Conservation (phyloP, 805 yeast genomes). For the Lachancea mirantina region DNA sequence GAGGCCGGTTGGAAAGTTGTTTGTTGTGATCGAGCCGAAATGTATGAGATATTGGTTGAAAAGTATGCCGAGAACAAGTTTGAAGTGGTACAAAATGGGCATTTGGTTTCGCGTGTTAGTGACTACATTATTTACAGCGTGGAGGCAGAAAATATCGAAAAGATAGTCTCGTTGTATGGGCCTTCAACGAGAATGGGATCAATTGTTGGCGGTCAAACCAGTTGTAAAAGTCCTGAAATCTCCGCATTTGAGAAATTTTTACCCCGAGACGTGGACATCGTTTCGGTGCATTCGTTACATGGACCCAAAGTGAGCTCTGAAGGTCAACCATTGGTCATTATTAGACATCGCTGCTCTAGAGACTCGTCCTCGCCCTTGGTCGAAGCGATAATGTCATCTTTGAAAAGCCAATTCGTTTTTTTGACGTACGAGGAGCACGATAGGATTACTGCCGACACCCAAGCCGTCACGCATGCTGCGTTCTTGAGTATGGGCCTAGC, state of each 20-base stretch:
- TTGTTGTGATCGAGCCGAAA: conserved; percentile 78
- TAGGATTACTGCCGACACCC: conserved; percentile 94
- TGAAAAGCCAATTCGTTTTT: conserved; percentile 69
- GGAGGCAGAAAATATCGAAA: conserved; percentile 78
- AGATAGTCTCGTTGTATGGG: conserved; percentile 70
- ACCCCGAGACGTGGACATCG: conserved; percentile 75
- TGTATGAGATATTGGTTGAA: conserved; percentile 39
- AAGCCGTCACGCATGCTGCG: conserved; percentile 97
- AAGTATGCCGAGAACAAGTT: conserved; percentile 41
- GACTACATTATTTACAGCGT: conserved; percentile 88
- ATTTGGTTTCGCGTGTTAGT: conserved; percentile 67
- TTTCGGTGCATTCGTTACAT: conserved; percentile 86
- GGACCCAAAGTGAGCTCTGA: conserved; percentile 86
- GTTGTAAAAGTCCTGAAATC: conserved; percentile 89
- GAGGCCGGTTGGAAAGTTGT: conserved; percentile 84
- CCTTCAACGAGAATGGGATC: conserved; percentile 84
- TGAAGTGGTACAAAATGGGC: conserved; percentile 68
- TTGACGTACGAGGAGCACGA: conserved; percentile 87
- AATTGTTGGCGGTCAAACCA: conserved; percentile 96
- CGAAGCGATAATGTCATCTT: conserved; percentile 56
- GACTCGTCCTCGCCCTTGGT: conserved; percentile 54
- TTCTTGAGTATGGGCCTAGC: conserved; percentile 95
- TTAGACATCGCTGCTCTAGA: conserved; percentile 58
- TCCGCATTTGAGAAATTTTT: conserved; percentile 69
- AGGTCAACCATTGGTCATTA: conserved; percentile 89